Evolutionary conservation across 179 eudicot species (phyloP).

Genomic region (Spinacia oleracea): DNA sequence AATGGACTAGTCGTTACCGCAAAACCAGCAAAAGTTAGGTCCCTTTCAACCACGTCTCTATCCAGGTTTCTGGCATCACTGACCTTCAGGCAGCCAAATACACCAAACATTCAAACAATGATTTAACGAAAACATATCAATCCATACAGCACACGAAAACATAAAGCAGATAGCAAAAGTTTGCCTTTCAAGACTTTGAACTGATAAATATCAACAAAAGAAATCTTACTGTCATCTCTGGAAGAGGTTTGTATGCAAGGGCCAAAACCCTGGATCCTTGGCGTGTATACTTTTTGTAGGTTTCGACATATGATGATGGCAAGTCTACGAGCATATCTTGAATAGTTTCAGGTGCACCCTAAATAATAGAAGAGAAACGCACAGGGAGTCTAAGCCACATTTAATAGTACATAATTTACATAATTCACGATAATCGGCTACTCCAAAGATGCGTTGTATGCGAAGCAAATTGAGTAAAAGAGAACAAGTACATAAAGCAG

Average conservation of each 20-base stretch:
- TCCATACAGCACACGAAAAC: neutral
- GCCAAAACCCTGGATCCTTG: slow-evolving; percentile 99
- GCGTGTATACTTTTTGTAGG: slow-evolving; percentile 91
- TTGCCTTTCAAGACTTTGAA: neutral
- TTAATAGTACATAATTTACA: neutral
- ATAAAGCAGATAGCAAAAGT: neutral
- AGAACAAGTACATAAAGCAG: neutral
- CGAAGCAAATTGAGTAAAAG: neutral
- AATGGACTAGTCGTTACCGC: slow-evolving; percentile 49
- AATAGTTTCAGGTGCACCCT: slow-evolving; percentile 99
- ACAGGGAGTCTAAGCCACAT: neutral
- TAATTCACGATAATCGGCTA: neutral
- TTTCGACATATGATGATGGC: slow-evolving; percentile 70
- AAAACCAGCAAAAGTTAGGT: slow-evolving; percentile 91
- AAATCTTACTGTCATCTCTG: slow-evolving; percentile 87
- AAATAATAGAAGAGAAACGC: slow-evolving; percentile 15
- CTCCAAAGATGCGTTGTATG: neutral
- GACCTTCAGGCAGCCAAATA: slow-evolving; percentile 53
- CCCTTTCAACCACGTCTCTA: slow-evolving; percentile 82
- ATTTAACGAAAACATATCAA: slow-evolving; percentile 1
- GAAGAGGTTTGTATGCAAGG: slow-evolving; percentile 84
- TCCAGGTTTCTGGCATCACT: slow-evolving; percentile 97
- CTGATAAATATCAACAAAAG: neutral
- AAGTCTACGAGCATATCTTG: slow-evolving; percentile 76
- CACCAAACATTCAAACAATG: slow-evolving; percentile 11